Evolutionary conservation across 495 filamentous ascomycete species (phyloP), one percentile per base, ranked within the genome.

Genomic region (Rusavskia elegans): DNA sequence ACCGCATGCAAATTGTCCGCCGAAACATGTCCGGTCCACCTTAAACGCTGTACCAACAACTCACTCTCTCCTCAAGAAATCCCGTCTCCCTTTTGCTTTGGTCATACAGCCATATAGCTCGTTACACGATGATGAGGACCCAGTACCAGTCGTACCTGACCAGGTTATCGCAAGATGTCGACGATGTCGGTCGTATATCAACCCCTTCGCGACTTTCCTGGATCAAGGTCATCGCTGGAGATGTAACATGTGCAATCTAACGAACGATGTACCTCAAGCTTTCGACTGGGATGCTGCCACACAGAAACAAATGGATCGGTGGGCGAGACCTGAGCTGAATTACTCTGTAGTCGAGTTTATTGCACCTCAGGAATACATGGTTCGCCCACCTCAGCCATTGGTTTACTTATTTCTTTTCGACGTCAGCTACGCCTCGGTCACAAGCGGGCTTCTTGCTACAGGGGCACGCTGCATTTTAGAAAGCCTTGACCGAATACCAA

Each of bases 201-300:
- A 97, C 66, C 89, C 92, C 20, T 98, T 90, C 53, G 92, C 89
- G 42, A 87, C 84, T 49, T 98, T 98, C 73, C 70, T 98, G 40
- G 92, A 98, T 55, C 87, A 97, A 65, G 90, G 90, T 19, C 92
- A 98, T 70, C 79, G 92, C 61, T 97, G 92, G 92, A 82, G 90
- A 52, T 98, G 92, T 69, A 98, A 98, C 68, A 97, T 98, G 90
- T 98, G 92, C 63, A 96, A 95, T 66, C 73, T 98, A 52, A 96
- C 89, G 51, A 98, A 97, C 63, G 92, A 98, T 61, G 93, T 98
- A 16, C 92, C 92, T 9, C 93, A 97, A 68, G 89, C 89, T 5
- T 98, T 97, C 56, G 92, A 98, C 66, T 98, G 92, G 92, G 93
- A 98, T 68, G 80, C 85, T 37, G 81, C 87, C 14, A 69, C 85